Evolutionary conservation across 1,139 yeast species (phyloP), one percentile per base, ranked within the genome.

Genomic region (Pichia sp.): DNA sequence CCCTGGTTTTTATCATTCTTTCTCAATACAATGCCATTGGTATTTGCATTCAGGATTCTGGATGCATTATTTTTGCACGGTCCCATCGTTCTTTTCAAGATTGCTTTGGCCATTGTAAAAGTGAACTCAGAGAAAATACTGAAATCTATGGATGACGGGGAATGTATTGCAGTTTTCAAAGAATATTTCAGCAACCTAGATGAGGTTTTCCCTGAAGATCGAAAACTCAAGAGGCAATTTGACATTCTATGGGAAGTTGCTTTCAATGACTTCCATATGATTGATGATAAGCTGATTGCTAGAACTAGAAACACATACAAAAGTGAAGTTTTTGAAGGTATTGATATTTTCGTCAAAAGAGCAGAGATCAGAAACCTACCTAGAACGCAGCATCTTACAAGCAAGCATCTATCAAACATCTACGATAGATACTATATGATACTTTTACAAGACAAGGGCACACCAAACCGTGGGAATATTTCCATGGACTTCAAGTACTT

Each of bases 1-100:
- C 97, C 98, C 2, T 93, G 99, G 99, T 93, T 93, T 53, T 64
- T 93, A 39, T 86, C 96, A 0, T 63, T 93, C 32, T 93, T 84
- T 56, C 72, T 91, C 48, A 87, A 85, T 46, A 81, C 96, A 1
- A 86, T 93, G 94, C 98, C 99, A 0, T 64, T 93, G 48, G 88
- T 86, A 6, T 88, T 77, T 63, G 96, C 98, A 3, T 86, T 87
- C 51, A 67, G 98, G 55, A 83, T 93, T 36, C 71, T 91, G 52
- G 99, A 93, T 58, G 82, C 88, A 18, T 83, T 93, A 55, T 85
- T 93, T 58, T 67, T 86, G 40, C 91, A 87, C 55, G 99, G 99
- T 0, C 79, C 95, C 6, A 80, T 78, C 45, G 81, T 94, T 0
- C 63, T 93, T 24, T 93, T 93, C 58, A 98, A 93, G 59, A 93